Base-by-base conservation (phyloP, 139 green algal species). In the Tetratostichococcus sp. region DNA sequence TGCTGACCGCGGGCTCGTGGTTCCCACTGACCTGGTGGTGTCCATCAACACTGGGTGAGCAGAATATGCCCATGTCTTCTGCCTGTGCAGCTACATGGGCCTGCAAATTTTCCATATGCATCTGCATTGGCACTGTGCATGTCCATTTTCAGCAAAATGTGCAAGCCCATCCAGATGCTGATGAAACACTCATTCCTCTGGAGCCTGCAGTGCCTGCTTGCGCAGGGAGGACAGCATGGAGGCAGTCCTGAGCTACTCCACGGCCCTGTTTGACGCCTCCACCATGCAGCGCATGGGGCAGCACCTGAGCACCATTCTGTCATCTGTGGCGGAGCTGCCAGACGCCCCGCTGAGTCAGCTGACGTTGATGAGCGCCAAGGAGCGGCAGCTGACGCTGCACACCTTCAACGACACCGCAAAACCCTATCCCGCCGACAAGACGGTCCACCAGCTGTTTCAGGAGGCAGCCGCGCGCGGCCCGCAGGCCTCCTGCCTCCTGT, bases 361-460 rank as follows among this genome's bases (percentile, higher is more conserved):
- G 50, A 2, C 50, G 14, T 17, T 62, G 50, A 2, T 26, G 19
- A 26, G 19, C 19, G 14, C 50, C 11, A 17, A 26, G 17, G 50
- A 62, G 50, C 50, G 19, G 50, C 50, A 62, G 50, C 50, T 62
- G 50, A 62, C 50, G 50, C 50, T 62, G 50, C 50, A 26, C 50
- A 62, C 50, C 50, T 62, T 62, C 50, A 62, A 62, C 50, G 50
- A 62, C 50, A 62, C 50, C 50, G 50, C 11, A 17, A 17, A 25
- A 17, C 19, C 50, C 17, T 62, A 62, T 26, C 50, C 50, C 50
- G 50, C 50, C 11, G 19, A 72, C 65, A n/a, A 71, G 77, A 16
- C 5, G 28, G 58, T 74, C 50, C 74, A 79, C 69, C 30, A 79
- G 50, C 78, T 74, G 22, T 83, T 83, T 72, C 39, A 76, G n/a